phyloP scores from a whole-genome alignment of 768 basidiomycete species.

The Kwoniella sp. region DNA sequence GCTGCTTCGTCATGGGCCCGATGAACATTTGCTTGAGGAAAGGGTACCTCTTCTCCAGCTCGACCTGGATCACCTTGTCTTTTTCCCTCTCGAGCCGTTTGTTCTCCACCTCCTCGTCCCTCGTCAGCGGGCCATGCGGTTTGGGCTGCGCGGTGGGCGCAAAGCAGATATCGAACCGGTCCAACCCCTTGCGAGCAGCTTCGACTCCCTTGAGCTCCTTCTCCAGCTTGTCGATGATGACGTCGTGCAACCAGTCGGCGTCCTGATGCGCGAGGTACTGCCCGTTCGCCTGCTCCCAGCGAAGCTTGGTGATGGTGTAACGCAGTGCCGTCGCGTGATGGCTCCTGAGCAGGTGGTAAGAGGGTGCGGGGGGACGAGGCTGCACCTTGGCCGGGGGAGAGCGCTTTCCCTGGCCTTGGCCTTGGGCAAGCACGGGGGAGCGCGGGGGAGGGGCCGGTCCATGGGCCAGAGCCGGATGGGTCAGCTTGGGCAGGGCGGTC shows the following conservation, averaged over 20 bases:
- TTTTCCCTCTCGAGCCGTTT: slow-evolving; percentile 15
- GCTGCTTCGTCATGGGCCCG: slow-evolving; percentile 38
- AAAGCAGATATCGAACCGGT: slow-evolving; percentile 26
- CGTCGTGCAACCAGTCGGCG: slow-evolving; percentile 31
- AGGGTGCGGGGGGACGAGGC: slow-evolving; percentile 5
- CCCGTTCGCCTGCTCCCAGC: slow-evolving; percentile 37
- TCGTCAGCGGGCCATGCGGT: slow-evolving; percentile 31
- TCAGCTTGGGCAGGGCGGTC: slow-evolving; percentile 3
- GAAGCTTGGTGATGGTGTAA: slow-evolving; percentile 34
- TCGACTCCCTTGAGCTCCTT: slow-evolving; percentile 26
- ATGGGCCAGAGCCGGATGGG: slow-evolving; percentile 32
- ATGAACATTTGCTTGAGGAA: slow-evolving; percentile 39
- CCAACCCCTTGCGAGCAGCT: slow-evolving; percentile 32
- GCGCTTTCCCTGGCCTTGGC: too few species aligned
- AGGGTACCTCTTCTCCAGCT: slow-evolving; percentile 24
- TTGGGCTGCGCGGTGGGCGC: slow-evolving; percentile 26
- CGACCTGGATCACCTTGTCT: background rate
- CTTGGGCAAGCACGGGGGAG: slow-evolving; percentile 22
- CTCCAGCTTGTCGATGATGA: slow-evolving; percentile 34
- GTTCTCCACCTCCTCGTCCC: slow-evolving; percentile 26
- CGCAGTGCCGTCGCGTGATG: slow-evolving; percentile 29
- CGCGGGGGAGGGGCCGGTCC: slow-evolving; percentile 24
- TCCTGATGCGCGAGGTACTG: slow-evolving; percentile 30
- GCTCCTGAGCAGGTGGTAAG: slow-evolving; percentile 32
- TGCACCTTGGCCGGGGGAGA: background rate